These are phyloP conservation scores for Xenoacremonium recifei DNA, from an alignment of 2,329 filamentous ascomycete species.

Conservation along the genomic window DNA sequence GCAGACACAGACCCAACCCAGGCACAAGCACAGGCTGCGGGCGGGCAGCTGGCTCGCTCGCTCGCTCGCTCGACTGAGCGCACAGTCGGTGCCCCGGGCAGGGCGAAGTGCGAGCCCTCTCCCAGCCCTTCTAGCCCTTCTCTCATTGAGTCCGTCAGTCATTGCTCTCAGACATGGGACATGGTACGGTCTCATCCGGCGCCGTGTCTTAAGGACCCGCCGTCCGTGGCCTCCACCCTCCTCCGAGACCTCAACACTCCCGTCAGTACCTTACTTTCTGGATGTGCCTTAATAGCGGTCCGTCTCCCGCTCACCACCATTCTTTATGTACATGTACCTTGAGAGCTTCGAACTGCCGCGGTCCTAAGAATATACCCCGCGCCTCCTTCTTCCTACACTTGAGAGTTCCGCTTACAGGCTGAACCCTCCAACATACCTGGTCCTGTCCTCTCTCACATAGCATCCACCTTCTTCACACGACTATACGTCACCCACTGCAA, in stretches of 20 bases:
- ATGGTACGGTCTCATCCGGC: conserved; percentile 17
- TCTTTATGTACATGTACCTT: background rate
- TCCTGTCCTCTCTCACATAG: no score
- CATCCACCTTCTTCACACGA: no score
- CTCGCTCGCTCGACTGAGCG: no score
- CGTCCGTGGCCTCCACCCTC: conserved; percentile 7
- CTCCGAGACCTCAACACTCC: conserved; percentile 5
- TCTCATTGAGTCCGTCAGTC: conserved; percentile 1
- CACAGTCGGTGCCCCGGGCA: no score
- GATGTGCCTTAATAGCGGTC: no score
- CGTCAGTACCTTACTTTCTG: no score
- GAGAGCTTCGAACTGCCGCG: background rate
- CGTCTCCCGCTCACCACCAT: conserved; percentile 2
- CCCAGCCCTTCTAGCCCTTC: no score
- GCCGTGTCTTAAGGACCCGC: conserved; percentile 12
- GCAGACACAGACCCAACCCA: conserved; percentile 22
- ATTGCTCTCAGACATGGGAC: conserved; percentile 19
- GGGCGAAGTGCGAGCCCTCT: background rate
- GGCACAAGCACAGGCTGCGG: no score
- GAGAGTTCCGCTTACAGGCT: no score
- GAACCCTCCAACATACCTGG: no score
- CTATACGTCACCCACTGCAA: no score
- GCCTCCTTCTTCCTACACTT: background rate
- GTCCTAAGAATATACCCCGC: background rate
- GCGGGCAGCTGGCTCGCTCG: no score